Evolutionary conservation across 306 rosid genomes (phyloP).

Genomic region (Cicer yamashitae): DNA sequence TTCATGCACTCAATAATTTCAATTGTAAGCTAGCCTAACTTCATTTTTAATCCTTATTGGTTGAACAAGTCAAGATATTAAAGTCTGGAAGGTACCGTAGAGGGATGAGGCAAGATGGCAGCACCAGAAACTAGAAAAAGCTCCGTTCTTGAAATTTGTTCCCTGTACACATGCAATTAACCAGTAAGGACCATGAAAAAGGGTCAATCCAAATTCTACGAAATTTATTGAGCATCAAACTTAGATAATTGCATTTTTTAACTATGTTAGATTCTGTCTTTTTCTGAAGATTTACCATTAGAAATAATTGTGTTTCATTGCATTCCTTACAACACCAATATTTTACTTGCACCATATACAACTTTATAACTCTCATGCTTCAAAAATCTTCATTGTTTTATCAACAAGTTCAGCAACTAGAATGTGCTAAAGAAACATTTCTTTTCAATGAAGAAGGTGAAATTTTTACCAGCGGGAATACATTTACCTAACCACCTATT

Average conservation of each 20-base stretch:
- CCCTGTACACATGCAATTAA: constrained; percentile 56
- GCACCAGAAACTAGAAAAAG: constrained; percentile 59
- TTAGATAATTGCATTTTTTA: constrained; percentile 11
- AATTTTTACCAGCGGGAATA: neutral
- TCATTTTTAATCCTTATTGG: constrained; percentile 31
- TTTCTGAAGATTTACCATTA: constrained; percentile 25
- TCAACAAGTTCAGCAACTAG: constrained; percentile 36
- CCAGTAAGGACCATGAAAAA: constrained; percentile 20
- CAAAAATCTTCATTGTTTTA: constrained; percentile 35
- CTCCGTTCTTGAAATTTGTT: constrained; percentile 32
- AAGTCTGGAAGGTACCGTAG: constrained; percentile 59
- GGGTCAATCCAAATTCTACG: constrained; percentile 28
- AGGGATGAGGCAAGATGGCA: constrained; percentile 72
- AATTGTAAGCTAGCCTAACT: constrained; percentile 30
- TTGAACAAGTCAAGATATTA: constrained; percentile 6
- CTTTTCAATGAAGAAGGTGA: neutral
- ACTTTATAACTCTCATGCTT: constrained; percentile 32
- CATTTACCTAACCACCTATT: constrained; percentile 17
- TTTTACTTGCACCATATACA: neutral
- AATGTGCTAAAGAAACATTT: constrained; percentile 19
- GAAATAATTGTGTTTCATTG: constrained; percentile 16
- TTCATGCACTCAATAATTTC: constrained; percentile 5
- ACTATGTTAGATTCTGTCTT: constrained; percentile 23
- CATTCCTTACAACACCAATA: constrained; percentile 24
- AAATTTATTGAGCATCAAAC: constrained; percentile 27